These are phyloP conservation scores for Yarrowia sp. DNA, from an alignment of 805 yeast genomes.

Conservation along the genomic window DNA sequence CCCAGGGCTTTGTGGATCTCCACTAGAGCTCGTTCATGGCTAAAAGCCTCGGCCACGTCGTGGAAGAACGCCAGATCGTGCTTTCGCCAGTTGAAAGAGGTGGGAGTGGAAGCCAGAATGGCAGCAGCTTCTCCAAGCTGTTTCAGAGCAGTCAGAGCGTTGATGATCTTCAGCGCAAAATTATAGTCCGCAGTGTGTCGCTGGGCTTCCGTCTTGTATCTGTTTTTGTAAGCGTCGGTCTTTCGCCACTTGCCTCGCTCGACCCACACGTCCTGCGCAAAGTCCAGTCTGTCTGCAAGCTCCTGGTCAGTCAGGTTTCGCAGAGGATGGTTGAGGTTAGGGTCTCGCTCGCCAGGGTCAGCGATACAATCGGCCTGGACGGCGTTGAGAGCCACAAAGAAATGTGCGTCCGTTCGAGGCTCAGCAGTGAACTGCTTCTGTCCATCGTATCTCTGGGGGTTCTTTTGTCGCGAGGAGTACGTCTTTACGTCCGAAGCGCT, in stretches of 20 bases:
- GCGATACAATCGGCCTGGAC: conserved; percentile 21
- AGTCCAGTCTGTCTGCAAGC: conserved; percentile 11
- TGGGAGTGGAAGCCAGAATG: conserved; percentile 11
- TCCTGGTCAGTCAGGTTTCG: not conserved
- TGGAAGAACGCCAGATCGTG: conserved; percentile 32
- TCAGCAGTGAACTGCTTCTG: not conserved
- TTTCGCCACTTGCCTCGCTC: conserved; percentile 37
- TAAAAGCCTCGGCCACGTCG: conserved; percentile 2
- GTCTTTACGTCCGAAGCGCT: not conserved
- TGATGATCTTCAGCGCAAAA: conserved; percentile 34
- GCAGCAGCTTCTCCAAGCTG: conserved; percentile 23
- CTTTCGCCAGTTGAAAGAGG: conserved; percentile 26
- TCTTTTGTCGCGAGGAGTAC: conserved; percentile 11
- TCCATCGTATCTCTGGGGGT: conserved; percentile 7
- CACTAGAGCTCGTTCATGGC: conserved; percentile 11
- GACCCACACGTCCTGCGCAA: conserved; percentile 29
- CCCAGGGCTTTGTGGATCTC: conserved; percentile 10
- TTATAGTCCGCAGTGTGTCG: conserved; percentile 23
- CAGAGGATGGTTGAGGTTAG: conserved; percentile 20
- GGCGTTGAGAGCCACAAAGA: conserved; percentile 24
- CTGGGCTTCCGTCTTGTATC: conserved; percentile 3
- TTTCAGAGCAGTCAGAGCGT: conserved; percentile 26
- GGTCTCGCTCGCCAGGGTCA: conserved; percentile 3
- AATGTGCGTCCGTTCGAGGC: conserved; percentile 8
- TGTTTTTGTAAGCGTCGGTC: not conserved